Evolutionary conservation across 1,284 basidiomycete species (phyloP), one percentile per base, ranked within the genome.

Genomic region (Melampsora larici-populina): DNA sequence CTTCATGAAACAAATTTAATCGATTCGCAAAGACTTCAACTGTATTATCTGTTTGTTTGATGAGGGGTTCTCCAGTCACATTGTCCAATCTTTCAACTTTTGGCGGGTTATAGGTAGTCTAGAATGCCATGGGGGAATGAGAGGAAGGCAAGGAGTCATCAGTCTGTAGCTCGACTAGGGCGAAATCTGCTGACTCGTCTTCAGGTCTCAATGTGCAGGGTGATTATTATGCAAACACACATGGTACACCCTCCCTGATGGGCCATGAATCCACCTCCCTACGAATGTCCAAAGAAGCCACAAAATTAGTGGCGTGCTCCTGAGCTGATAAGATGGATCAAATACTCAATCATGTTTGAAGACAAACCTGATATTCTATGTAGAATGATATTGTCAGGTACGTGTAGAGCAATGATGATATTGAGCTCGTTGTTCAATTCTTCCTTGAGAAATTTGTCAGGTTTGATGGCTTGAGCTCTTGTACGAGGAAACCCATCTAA

Each of bases 401-500:
- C 94, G 81, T 95, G 91, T 63, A 99, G 87, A 84, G 97, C 94
- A 75, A 97, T 89, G 68, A 98, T 89, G 79, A 98, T 87, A 80
- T 90, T 93, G 77, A 99, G 85, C 26, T 85, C 85, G 82, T 80
- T 70, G 5, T 84, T 82, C 69, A 76, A 33, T 55, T 83, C 81
- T 65, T 82, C 78, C 17, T 81, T 82, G 51, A 86, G 81, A 15
- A 85, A 83, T 6, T 81, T 70, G 79, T 97, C 92, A 13, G 99
- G 87, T 63, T 96, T 86, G 83, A 90, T 86, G 0, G 93, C 96
- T 85, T 99, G 96, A 21, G 88, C 89, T 1, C 96, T 85, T 1
- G 96, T 99, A 55, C 96, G 90, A 43, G 96, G 96, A 83, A 99
- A 99, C 6, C 96, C 96, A 82, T 99, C 96, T 48, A 99, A 85